Conservation (phyloP, 805 yeast species). For the Hanseniaspora osmophila region DNA sequence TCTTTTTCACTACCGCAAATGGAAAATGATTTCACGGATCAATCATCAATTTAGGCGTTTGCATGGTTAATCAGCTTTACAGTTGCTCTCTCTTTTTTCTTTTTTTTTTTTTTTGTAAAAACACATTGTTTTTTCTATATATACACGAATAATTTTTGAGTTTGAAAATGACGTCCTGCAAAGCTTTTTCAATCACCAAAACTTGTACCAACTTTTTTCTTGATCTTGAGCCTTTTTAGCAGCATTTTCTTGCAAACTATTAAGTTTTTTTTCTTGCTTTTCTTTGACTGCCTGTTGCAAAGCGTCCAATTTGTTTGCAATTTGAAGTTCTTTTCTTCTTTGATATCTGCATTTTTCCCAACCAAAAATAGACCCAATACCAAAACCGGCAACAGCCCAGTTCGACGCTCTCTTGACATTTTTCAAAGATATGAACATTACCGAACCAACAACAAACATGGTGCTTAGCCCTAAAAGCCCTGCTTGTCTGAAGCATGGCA, state of each 20-base stretch:
- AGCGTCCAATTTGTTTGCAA: constrained; percentile 54
- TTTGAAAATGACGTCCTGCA: too few species aligned
- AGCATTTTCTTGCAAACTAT: constrained; percentile 5
- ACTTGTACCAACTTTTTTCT: constrained; percentile 18
- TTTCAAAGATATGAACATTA: constrained; percentile 54
- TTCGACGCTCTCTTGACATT: constrained; percentile 49
- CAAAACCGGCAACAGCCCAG: constrained; percentile 73
- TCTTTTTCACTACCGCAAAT: background rate
- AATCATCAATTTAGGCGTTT: background rate
- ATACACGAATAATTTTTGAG: background rate
- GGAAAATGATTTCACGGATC: background rate
- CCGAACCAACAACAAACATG: constrained; percentile 54
- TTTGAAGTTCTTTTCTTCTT: constrained; percentile 49
- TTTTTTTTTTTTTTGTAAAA: too few species aligned
- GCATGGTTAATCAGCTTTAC: background rate
- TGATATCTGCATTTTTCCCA: constrained; percentile 86
- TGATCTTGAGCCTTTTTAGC: background rate
- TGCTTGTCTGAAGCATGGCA: constrained; percentile 74
- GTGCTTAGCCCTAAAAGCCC: constrained; percentile 62
- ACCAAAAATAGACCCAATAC: constrained; percentile 66
- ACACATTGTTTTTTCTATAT: background rate
- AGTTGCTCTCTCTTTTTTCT: background rate
- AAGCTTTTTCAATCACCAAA: constrained; percentile 14
- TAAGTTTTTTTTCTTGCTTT: constrained; percentile 14
- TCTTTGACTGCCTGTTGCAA: constrained; percentile 23